Percentiles rank a stretch among this genome's conserved stretches.
phyloP scores from a whole-genome alignment of 2,329 filamentous ascomycete genomes.

The Paecilomyces dactylethromorphus region DNA sequence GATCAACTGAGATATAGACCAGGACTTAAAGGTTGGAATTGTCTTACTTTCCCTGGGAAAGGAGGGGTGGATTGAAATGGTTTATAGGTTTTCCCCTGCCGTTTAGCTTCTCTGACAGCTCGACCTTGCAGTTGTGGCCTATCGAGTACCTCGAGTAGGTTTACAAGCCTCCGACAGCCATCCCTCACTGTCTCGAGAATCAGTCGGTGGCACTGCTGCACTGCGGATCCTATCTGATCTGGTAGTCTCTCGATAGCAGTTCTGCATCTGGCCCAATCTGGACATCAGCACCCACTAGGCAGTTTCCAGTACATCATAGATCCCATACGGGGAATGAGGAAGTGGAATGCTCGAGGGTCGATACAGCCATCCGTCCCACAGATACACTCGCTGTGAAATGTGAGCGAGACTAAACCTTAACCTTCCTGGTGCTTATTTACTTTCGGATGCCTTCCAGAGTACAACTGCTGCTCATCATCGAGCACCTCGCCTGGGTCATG shows the following conservation, averaged over 20 bases:
- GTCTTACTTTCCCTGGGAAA: slow-evolving; percentile 1
- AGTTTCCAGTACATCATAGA: slow-evolving; percentile 2
- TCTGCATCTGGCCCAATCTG: slow-evolving; percentile 9
- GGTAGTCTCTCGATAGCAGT: slow-evolving; percentile 7
- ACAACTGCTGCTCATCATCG: not conserved
- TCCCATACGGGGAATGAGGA: slow-evolving; percentile 6
- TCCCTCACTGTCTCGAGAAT: not conserved
- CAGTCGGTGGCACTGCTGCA: slow-evolving; percentile 2
- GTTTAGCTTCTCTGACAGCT: slow-evolving; percentile 4
- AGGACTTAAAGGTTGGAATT: slow-evolving; percentile 5
- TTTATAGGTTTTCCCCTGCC: slow-evolving; percentile 8
- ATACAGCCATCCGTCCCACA: not conserved
- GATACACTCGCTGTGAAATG: not conserved
- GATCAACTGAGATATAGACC: not conserved
- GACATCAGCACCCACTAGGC: slow-evolving; percentile 3
- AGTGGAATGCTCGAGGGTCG: slow-evolving; percentile 7
- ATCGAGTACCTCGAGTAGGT: not conserved
- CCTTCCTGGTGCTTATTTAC: slow-evolving; percentile 3
- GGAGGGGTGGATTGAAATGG: slow-evolving; percentile 9
- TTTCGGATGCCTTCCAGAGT: slow-evolving; percentile 3
- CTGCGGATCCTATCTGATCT: slow-evolving; percentile 9
- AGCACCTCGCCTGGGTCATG: not conserved
- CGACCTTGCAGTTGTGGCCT: slow-evolving; percentile 8
- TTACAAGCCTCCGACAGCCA: not conserved
- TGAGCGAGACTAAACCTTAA: slow-evolving; percentile 1